Evolutionary conservation across 2,329 filamentous ascomycete genomes (phyloP).

Genomic region (Trichoderma polysporum): DNA sequence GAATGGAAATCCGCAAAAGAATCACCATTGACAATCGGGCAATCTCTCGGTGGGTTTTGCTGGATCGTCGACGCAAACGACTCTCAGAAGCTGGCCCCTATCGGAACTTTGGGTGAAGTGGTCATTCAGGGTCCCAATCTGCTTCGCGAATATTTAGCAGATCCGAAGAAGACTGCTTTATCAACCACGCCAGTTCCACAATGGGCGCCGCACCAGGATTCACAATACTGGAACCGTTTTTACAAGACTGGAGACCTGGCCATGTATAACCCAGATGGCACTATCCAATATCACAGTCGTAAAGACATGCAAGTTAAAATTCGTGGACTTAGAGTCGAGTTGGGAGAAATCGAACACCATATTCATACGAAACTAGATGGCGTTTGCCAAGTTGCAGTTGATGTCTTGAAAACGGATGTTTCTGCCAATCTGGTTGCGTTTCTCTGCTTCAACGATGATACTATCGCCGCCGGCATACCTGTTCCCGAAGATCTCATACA

Average conservation of each 20-base stretch:
- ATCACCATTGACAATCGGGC: slow-evolving; percentile 3
- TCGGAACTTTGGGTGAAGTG: slow-evolving; percentile 14
- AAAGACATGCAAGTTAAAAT: slow-evolving; percentile 9
- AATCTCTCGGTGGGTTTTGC: slow-evolving; percentile 8
- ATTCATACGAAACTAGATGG: not conserved
- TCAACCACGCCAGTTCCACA: not conserved
- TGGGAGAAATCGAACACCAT: slow-evolving; percentile 15
- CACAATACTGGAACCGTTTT: not conserved
- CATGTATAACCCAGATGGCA: slow-evolving; percentile 1
- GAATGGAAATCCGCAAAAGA: not conserved
- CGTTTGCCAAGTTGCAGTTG: slow-evolving; percentile 17
- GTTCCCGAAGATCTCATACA: not conserved
- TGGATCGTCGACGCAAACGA: slow-evolving; percentile 20
- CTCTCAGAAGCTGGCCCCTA: not conserved
- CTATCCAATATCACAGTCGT: not conserved
- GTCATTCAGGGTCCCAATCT: slow-evolving; percentile 15
- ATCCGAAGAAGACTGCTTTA: not conserved
- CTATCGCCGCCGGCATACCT: not conserved
- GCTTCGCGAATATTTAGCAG: slow-evolving; percentile 9
- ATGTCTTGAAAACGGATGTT: slow-evolving; percentile 5
- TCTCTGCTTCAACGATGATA: slow-evolving; percentile 1
- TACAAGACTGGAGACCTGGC: slow-evolving; percentile 15
- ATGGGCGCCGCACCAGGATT: not conserved
- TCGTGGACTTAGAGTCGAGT: slow-evolving; percentile 3
- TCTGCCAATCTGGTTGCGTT: slow-evolving; percentile 5